Evolutionary conservation across 495 filamentous ascomycete species (phyloP).

Genomic region (Neurospora sp.): DNA sequence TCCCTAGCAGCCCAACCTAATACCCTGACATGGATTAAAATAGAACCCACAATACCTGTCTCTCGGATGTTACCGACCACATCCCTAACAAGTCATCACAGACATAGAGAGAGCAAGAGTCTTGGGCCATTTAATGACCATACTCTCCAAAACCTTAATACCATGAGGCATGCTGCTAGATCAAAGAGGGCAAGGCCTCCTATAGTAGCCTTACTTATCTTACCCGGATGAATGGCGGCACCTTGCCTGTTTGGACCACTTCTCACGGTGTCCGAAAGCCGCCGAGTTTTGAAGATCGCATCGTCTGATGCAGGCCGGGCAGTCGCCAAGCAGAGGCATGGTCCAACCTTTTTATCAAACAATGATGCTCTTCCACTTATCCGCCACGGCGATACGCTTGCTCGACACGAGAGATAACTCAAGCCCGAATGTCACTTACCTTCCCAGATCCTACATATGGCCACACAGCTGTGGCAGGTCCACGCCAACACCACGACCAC

Average conservation of each 20-base stretch:
- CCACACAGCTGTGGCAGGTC: background rate
- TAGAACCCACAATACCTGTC: background rate
- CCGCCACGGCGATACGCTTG: background rate
- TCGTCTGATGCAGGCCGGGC: background rate
- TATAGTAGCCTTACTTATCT: background rate
- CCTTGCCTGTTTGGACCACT: background rate
- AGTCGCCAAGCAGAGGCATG: background rate
- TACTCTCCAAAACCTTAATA: background rate
- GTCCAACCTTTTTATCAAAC: background rate
- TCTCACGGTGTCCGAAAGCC: background rate
- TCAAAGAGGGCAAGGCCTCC: too few relatives aligned
- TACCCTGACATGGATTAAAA: background rate
- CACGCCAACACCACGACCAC: background rate
- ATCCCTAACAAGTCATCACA: background rate
- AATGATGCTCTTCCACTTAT: background rate
- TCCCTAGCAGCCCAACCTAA: background rate
- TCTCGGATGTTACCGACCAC: background rate
- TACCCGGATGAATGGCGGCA: background rate
- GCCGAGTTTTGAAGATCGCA: background rate
- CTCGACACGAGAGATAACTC: background rate
- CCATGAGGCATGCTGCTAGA: background rate
- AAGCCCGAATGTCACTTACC: background rate
- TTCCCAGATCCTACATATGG: background rate
- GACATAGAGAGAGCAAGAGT: background rate
- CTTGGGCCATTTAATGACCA: background rate